Conservation (phyloP, 805 yeast genomes). For the Saccharomycopsis lassenensis region DNA sequence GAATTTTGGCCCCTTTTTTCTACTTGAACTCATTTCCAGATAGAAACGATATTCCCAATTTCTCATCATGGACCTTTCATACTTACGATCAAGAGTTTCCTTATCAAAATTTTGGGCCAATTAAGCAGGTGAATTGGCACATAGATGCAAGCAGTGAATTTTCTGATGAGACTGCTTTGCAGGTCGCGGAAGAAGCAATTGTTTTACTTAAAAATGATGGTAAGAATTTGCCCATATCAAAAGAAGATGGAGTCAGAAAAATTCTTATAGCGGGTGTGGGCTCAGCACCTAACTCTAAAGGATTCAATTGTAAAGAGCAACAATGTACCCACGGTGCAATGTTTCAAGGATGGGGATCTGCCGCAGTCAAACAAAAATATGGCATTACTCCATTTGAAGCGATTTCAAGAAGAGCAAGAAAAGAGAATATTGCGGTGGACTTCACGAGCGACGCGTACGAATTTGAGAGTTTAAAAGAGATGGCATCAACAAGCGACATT, state of each 20-base stretch:
- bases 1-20: constrained; percentile 41
- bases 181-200: constrained; percentile 47
- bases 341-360: constrained; percentile 58
- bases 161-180: constrained; percentile 37
- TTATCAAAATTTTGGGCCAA: constrained; percentile 45
- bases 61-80: constrained; percentile 48
- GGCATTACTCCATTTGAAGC: constrained; percentile 52
- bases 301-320: constrained; percentile 44
- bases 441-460: constrained; percentile 36
- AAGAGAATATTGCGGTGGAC: constrained; percentile 35
- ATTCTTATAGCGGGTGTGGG: constrained; percentile 41
- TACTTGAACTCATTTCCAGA: constrained; percentile 22
- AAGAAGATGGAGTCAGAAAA: constrained; percentile 23
- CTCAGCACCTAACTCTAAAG: constrained; percentile 40
- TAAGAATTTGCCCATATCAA: constrained; percentile 40
- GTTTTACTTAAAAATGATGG: constrained; percentile 44
- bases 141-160: constrained; percentile 40
- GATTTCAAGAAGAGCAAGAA: constrained; percentile 35
- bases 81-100: constrained; percentile 44
- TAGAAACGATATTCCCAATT: constrained; percentile 30
- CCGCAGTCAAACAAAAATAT: constrained; percentile 44
- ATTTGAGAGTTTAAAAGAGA: constrained; percentile 31
- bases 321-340: constrained; percentile 42
- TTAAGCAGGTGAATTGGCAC: constrained; percentile 42
- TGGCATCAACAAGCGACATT: constrained; percentile 40